Evolutionary conservation across 2,329 filamentous ascomycete species (phyloP).

Genomic region (Neurospora crassa): DNA sequence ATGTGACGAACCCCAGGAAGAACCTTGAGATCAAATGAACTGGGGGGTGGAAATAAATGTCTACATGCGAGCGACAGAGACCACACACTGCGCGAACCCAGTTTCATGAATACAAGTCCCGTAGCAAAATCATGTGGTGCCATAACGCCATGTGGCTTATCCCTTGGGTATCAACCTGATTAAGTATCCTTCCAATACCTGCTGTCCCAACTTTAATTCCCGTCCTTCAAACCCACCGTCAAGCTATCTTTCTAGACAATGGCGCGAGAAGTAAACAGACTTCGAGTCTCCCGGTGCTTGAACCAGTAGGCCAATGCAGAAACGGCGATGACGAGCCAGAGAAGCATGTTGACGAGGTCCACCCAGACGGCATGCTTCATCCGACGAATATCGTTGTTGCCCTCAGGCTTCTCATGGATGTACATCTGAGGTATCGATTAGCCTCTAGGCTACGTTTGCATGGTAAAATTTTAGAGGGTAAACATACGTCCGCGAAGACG

Average conservation of each 20-base stretch:
- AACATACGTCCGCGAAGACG: constrained; percentile 58
- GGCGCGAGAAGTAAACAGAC: constrained; percentile 51
- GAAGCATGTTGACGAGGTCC: constrained; percentile 60
- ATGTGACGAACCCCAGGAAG: background rate
- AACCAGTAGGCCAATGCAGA: constrained; percentile 51
- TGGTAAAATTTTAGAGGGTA: background rate
- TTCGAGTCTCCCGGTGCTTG: constrained; percentile 40
- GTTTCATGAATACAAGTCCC: no score
- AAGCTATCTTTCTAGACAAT: constrained; percentile 29
- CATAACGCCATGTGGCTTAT: background rate
- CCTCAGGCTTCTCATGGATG: constrained; percentile 58
- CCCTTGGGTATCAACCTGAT: background rate
- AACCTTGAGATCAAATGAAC: background rate
- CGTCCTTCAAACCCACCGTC: constrained; percentile 2
- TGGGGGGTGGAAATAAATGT: background rate
- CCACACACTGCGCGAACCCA: background rate
- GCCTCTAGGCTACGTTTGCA: background rate
- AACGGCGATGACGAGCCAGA: constrained; percentile 62
- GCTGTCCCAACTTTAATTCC: background rate
- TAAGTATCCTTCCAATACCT: background rate
- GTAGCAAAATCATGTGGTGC: background rate
- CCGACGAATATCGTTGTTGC: constrained; percentile 52
- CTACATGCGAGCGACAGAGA: background rate
- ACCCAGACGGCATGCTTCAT: constrained; percentile 89
- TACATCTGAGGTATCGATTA: constrained; percentile 42